Evolutionary conservation across 2,329 filamentous ascomycete species (phyloP).

Genomic region (Chrysoporthe cubensis): DNA sequence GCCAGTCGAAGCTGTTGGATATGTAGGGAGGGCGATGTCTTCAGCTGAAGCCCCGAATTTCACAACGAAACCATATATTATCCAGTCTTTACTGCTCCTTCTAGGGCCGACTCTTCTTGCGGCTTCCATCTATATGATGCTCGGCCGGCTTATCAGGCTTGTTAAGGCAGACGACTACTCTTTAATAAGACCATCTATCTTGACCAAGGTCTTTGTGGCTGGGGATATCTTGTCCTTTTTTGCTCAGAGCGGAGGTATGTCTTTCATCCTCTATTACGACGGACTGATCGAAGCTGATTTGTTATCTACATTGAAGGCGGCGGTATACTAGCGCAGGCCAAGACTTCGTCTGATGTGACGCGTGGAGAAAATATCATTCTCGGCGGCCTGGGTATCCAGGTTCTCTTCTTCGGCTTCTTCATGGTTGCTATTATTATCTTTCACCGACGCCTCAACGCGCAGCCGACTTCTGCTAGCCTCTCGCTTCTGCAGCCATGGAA

Average conservation of each 20-base stretch:
- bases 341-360: conserved; percentile 17
- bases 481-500: conserved; percentile 33
- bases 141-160: conserved; percentile 14
- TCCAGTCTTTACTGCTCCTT: conserved; percentile 19
- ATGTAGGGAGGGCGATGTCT: conserved; percentile 17
- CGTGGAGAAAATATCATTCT: conserved; percentile 32
- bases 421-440: conserved; percentile 47
- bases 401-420: conserved; percentile 55
- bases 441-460: conserved; percentile 42
- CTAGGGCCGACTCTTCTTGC: conserved; percentile 17
- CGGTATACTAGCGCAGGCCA: not conserved
- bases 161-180: conserved; percentile 9
- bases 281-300: not conserved
- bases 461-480: conserved; percentile 12
- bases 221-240: conserved; percentile 18
- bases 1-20: conserved; percentile 20
- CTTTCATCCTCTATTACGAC: not conserved
- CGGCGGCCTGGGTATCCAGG: conserved; percentile 51
- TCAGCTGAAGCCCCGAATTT: conserved; percentile 8
- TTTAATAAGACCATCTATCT: conserved; percentile 4
- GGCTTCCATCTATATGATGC: conserved; percentile 22
- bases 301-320: not conserved
- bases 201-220: conserved; percentile 21
- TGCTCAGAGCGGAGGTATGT: conserved; percentile 9
- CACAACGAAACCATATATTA: conserved; percentile 13